Evolutionary conservation across 257 asterid species (phyloP).

Genomic region (Schizonepeta tenuifolia): DNA sequence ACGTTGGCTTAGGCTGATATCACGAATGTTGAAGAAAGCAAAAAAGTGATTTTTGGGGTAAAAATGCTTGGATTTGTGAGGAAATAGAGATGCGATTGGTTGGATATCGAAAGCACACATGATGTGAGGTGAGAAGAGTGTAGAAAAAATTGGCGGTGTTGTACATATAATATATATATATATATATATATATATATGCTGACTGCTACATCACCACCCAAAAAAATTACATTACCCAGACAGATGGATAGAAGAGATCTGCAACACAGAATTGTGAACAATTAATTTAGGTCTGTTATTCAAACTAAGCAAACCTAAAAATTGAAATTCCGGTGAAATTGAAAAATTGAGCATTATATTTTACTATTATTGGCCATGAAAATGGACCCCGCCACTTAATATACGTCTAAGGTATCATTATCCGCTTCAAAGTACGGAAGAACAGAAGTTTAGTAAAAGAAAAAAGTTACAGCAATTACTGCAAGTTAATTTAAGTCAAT

Average conservation of each 20-base stretch:
- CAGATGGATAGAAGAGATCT: not conserved
- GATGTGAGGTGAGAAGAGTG: not conserved
- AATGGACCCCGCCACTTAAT: not conserved
- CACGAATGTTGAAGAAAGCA: not conserved
- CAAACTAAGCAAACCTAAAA: too few species aligned
- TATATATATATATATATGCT: too few species aligned
- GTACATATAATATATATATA: too few species aligned
- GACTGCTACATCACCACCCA: not conserved
- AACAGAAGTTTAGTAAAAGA: too few species aligned
- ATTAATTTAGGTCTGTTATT: too few species aligned
- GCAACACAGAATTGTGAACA: not conserved
- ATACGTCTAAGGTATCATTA: not conserved
- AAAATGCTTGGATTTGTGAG: not conserved
- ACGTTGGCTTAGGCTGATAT: not conserved
- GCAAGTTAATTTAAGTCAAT: too few species aligned
- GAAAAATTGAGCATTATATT: too few species aligned
- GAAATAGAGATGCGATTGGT: not conserved
- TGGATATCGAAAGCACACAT: not conserved
- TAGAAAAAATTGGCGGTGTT: not conserved
- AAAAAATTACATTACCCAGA: not conserved
- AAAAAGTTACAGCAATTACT: too few species aligned
- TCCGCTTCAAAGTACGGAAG: not conserved
- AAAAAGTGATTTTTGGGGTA: not conserved
- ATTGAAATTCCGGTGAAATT: too few species aligned
- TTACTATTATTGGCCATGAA: not conserved